Conservation (phyloP, 176 grass and related monocot species). For the Saccharum officinarum region DNA sequence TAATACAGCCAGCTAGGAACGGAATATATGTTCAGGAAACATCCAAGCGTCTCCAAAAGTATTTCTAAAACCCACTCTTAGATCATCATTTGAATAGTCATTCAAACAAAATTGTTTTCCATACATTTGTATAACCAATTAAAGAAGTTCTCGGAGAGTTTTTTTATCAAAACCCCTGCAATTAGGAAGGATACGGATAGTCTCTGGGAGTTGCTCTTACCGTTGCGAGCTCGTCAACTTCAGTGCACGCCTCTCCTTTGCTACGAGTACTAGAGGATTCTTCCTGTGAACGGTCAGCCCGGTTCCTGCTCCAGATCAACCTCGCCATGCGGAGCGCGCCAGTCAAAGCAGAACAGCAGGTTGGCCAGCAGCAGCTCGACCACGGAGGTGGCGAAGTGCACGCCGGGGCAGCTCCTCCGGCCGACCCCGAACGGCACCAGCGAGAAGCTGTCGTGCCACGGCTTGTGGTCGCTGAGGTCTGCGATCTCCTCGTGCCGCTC, state of each 20-base stretch:
- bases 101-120: too few relatives aligned
- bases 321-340: slow-evolving; percentile 39
- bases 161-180: too few relatives aligned
- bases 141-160: too few relatives aligned
- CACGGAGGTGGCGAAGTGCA: slow-evolving; percentile 50
- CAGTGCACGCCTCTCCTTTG: not conserved
- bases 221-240: too few relatives aligned
- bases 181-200: too few relatives aligned
- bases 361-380: slow-evolving; percentile 74
- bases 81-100: too few relatives aligned
- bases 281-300: slow-evolving; percentile 54
- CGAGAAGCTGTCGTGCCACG: slow-evolving; percentile 41
- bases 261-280: slow-evolving; percentile 50
- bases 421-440: slow-evolving; percentile 70
- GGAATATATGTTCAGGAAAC: too few relatives aligned
- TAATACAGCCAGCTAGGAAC: too few relatives aligned
- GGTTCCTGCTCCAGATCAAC: slow-evolving; percentile 54
- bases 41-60: too few relatives aligned
- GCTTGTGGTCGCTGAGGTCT: slow-evolving; percentile 33
- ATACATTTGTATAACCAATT: too few relatives aligned
- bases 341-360: slow-evolving; percentile 64
- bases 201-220: too few relatives aligned
- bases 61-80: too few relatives aligned
- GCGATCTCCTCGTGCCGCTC: slow-evolving; percentile 48
- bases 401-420: slow-evolving; percentile 65